Evolutionary conservation across 2,329 filamentous ascomycete species (phyloP).

Genomic region (Aspergillus vadensis): DNA sequence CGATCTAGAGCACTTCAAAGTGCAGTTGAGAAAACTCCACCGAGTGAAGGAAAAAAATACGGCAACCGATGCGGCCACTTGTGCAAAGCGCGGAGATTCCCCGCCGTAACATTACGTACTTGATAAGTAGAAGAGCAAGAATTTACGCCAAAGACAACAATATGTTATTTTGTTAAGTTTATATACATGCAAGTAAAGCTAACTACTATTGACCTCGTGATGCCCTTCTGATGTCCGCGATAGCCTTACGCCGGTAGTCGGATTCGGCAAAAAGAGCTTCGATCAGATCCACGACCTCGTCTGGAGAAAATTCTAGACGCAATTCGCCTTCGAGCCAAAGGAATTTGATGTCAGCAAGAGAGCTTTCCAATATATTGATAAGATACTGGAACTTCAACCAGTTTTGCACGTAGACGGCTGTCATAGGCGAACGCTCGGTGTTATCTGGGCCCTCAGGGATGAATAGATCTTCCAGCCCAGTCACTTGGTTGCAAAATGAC

Average conservation of each 20-base stretch:
- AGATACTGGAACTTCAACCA: slow-evolving; percentile 69
- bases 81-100: slow-evolving; percentile 40
- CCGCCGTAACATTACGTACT: slow-evolving; percentile 10
- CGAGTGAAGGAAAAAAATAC: slow-evolving; percentile 41
- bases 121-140: neutral
- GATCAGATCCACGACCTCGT: slow-evolving; percentile 65
- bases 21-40: slow-evolving; percentile 28
- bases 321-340: slow-evolving; percentile 67
- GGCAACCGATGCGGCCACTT: slow-evolving; percentile 44
- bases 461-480: slow-evolving; percentile 60
- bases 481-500: slow-evolving; percentile 57
- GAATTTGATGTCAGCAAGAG: slow-evolving; percentile 65
- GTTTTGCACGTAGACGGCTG: slow-evolving; percentile 62
- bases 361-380: slow-evolving; percentile 63
- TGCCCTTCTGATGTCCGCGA: slow-evolving; percentile 56
- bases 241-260: slow-evolving; percentile 59
- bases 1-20: slow-evolving; percentile 7
- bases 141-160: neutral
- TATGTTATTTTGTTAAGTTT: neutral
- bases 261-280: slow-evolving; percentile 66
- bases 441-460: slow-evolving; percentile 44
- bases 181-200: slow-evolving; percentile 4
- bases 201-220: slow-evolving; percentile 22
- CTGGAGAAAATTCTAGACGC: slow-evolving; percentile 61
- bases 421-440: slow-evolving; percentile 51